These are phyloP conservation scores for Trametes cinnabarina DNA, from an alignment of 768 basidiomycete species.

Conservation along the genomic window DNA sequence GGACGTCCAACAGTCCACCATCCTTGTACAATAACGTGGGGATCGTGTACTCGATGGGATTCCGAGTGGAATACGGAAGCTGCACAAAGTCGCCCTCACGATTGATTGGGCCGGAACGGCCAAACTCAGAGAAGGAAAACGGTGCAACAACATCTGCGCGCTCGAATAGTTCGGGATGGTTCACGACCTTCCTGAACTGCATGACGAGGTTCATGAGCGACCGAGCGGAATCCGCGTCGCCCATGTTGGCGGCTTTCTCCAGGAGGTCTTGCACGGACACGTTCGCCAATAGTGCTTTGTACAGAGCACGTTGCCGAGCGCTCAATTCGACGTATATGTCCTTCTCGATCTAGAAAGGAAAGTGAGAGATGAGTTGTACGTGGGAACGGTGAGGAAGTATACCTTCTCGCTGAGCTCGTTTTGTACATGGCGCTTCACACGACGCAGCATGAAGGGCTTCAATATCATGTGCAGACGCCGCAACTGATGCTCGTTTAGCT, in stretches of 20 bases:
- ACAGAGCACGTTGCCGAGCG: conserved; percentile 86
- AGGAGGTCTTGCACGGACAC: conserved; percentile 94
- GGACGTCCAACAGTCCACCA: conserved; percentile 68
- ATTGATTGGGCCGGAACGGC: conserved; percentile 73
- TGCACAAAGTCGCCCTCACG: conserved; percentile 86
- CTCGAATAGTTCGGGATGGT: conserved; percentile 97
- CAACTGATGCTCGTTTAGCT: conserved; percentile 92
- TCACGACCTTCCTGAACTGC: conserved; percentile 99
- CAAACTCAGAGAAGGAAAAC: conserved; percentile 84
- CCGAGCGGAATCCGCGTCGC: conserved; percentile 87
- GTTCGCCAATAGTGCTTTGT: conserved; percentile 85
- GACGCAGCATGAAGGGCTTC: conserved; percentile 97
- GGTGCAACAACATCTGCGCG: conserved; percentile 94
- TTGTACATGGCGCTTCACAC: conserved; percentile 98
- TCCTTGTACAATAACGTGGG: conserved; percentile 78
- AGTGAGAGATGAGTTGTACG: neutral
- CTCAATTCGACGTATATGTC: conserved; percentile 95
- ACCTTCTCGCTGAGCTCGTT: conserved; percentile 99
- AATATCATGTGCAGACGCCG: conserved; percentile 96
- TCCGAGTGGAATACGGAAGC: conserved; percentile 82
- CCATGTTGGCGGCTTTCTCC: conserved; percentile 87
- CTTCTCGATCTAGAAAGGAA: conserved; percentile 76
- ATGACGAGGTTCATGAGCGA: conserved; percentile 99
- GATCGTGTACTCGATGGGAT: conserved; percentile 76
- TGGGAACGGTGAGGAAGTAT: conserved; percentile 12